Conservation (phyloP, 768 basidiomycete species). For the Lentinula lateritia region DNA sequence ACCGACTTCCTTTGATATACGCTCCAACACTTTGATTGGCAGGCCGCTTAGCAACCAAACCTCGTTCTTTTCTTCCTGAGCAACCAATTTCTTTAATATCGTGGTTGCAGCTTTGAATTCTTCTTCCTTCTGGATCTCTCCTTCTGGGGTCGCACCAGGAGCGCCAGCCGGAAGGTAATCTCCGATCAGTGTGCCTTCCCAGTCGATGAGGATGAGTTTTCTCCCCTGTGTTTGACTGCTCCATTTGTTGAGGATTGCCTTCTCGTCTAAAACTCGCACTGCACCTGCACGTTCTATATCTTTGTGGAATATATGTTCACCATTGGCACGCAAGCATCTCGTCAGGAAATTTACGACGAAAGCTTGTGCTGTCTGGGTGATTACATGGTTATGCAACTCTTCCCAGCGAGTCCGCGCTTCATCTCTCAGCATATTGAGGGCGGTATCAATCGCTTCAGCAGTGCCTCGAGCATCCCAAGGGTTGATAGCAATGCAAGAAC, state of each 20-base stretch:
- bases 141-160: slow-evolving; percentile 48
- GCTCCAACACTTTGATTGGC: slow-evolving; percentile 57
- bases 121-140: slow-evolving; percentile 11
- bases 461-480: slow-evolving; percentile 85
- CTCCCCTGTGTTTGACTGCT: slow-evolving; percentile 45
- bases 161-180: slow-evolving; percentile 6
- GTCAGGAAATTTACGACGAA: slow-evolving; percentile 79
- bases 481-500: slow-evolving; percentile 82
- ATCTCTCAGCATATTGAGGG: slow-evolving; percentile 71
- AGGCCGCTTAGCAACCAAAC: slow-evolving; percentile 83
- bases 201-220: slow-evolving; percentile 67
- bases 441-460: slow-evolving; percentile 73
- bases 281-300: background rate
- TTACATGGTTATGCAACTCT: slow-evolving; percentile 82
- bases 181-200: slow-evolving; percentile 53
- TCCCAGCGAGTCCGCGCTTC: slow-evolving; percentile 56
- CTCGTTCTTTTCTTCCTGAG: slow-evolving; percentile 60
- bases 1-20: slow-evolving; percentile 49
- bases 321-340: slow-evolving; percentile 65
- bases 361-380: slow-evolving; percentile 80
- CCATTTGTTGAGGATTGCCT: slow-evolving; percentile 55
- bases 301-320: slow-evolving; percentile 44
- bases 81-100: slow-evolving; percentile 51
- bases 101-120: slow-evolving; percentile 36
- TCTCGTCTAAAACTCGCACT: background rate